Base-by-base conservation (phyloP, 2,329 filamentous ascomycete species). In the Onygenales sp. region DNA sequence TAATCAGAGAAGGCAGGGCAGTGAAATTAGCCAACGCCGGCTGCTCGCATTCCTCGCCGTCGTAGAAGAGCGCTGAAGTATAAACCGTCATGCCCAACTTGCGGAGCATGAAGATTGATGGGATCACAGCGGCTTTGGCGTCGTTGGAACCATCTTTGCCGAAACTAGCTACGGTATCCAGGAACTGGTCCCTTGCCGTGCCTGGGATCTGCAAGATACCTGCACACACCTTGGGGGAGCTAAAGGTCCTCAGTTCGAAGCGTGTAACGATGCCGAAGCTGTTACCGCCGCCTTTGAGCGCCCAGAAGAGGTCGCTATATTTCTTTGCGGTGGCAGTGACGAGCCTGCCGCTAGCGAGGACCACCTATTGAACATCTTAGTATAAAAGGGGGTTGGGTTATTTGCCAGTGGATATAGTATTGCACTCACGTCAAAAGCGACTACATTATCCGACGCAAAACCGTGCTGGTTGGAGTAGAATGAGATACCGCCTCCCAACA, bases 201-300 rank as follows among this genome's bases (percentile, higher is more conserved):
- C 31, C 17, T 4, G 45, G 13, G 31, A 41, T 47, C 2, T 17
- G 3, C 13, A 41, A 11, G 27, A 49, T 11, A 5, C 43, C 51
- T 13, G 33, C 51, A 33, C 51, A 53, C 21, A 43, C 17, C 27
- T 21, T 42, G 48, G 38, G 48, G 3, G 48, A 50, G 31, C 32
- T 8, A 33, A 32, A 50, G 4, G 48, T 43, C 2, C 2, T 36
- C 13, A 54, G 52, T 1, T 53, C 54, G 31, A 70, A 69, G 13
- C 62, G 57, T 0, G 66, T 70, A 8, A 71, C 64, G 13, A 70
- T 60, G 2, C 65, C 67, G 45, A 64, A 70, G 41, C 62, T 65
- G 46, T 66, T 68, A 7, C 59, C 67, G 4, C 65, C 67, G 2
- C 68, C 67, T 43, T 69, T 68, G 7, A 71, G 54, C 0, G 68